phyloP scores from a whole-genome alignment of 108 stramenopile genomes.

The Skeletonema marinoi region DNA sequence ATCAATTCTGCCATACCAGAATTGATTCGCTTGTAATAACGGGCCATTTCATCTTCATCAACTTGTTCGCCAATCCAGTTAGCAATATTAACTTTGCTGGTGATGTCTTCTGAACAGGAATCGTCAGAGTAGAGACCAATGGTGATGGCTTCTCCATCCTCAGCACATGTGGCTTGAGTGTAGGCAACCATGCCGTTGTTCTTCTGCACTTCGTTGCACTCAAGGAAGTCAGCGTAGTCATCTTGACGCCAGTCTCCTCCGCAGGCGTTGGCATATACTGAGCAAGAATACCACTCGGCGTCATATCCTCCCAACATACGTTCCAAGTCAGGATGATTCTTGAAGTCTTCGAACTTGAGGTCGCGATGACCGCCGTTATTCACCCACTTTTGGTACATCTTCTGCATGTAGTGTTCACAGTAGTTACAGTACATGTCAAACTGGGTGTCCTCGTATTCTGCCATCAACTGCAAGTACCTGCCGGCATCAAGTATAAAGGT shows the following conservation, averaged over 20 bases:
- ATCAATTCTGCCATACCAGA: neutral
- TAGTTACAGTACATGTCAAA: constrained; percentile 67
- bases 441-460: constrained; percentile 56
- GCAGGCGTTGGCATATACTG: constrained; percentile 27
- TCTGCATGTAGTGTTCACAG: constrained; percentile 30
- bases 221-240: constrained; percentile 32
- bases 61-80: constrained; percentile 29
- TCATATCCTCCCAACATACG: constrained; percentile 9
- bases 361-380: neutral
- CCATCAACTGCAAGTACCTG: constrained; percentile 74
- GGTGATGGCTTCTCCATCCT: constrained; percentile 64
- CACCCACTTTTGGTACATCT: constrained; percentile 19
- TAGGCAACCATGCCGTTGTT: constrained; percentile 59
- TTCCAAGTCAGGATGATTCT: constrained; percentile 16
- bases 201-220: constrained; percentile 40
- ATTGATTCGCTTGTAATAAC: neutral
- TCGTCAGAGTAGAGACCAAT: constrained; percentile 84
- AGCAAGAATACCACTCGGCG: constrained; percentile 18
- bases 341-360: constrained; percentile 36
- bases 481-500: constrained; percentile 75
- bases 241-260: neutral
- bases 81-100: constrained; percentile 23
- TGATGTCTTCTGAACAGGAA: constrained; percentile 72
- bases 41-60: constrained; percentile 23
- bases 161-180: constrained; percentile 69